phyloP scores from a whole-genome alignment of 169 alveolate species.

The Cryptosporidium andersoni region DNA sequence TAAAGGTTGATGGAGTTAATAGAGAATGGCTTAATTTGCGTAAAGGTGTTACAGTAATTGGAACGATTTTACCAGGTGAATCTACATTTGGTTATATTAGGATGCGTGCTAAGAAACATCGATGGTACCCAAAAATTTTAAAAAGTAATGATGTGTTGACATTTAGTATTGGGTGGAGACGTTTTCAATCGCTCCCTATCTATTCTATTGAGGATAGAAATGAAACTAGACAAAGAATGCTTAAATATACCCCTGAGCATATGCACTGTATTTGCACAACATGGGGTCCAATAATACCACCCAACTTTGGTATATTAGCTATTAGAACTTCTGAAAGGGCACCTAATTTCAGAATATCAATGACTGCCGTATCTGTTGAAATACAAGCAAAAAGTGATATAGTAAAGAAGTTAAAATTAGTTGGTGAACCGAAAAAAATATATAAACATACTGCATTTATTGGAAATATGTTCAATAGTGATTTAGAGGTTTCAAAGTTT shows the following conservation, averaged over 20 bases:
- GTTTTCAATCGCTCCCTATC: constrained; percentile 97
- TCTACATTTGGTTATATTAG: constrained; percentile 84
- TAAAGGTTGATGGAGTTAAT: constrained; percentile 82
- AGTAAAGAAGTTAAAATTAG: constrained; percentile 92
- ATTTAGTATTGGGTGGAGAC: constrained; percentile 98
- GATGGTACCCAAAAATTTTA: constrained; percentile 97
- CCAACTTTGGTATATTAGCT: constrained; percentile 88
- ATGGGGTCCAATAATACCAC: constrained; percentile 96
- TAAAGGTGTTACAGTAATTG: constrained; percentile 76
- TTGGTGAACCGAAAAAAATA: constrained; percentile 98
- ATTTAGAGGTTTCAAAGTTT: constrained; percentile 97
- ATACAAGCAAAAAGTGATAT: constrained; percentile 84
- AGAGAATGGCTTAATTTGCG: constrained; percentile 65
- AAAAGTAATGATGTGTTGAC: constrained; percentile 97
- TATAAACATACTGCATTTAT: constrained; percentile 97
- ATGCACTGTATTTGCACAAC: constrained; percentile 94
- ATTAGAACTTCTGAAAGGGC: constrained; percentile 82
- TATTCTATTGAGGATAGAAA: constrained; percentile 94
- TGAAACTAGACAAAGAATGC: constrained; percentile 81
- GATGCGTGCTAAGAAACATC: constrained; percentile 87
- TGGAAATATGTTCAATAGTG: constrained; percentile 97
- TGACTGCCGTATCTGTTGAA: constrained; percentile 95
- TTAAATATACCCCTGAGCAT: constrained; percentile 97
- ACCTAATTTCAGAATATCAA: constrained; percentile 92
- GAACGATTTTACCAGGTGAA: constrained; percentile 85